Evolutionary conservation across 495 filamentous ascomycete species (phyloP), one percentile per base, ranked within the genome.

Genomic region (Cercophora newfieldiana): DNA sequence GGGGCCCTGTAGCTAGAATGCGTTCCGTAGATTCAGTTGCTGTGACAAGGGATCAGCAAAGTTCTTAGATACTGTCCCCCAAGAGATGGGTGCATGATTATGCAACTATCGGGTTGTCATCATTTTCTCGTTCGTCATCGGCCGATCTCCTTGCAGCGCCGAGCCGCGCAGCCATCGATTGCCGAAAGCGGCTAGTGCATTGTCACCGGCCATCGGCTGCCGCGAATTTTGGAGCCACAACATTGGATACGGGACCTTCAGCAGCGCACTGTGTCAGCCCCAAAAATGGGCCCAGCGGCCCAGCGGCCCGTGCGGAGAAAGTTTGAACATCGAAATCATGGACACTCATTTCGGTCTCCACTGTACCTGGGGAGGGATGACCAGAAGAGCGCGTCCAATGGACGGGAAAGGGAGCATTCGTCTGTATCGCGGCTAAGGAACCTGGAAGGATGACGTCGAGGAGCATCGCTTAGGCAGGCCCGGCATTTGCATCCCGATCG

Each of bases 261-360:
- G n/a, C 53, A 56, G 22, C 53, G 25, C 21, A 56, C 19, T 56
- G 53, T 56, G 19, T 55, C 53, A 16, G 53, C 53, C 53, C 19
- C 25, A 24, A 24, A 16, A 44, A 18, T 7, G 33, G 3, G 18
- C 4, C 18, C 21, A 7, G 18, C 5, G 33, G 7, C 18, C 7
- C 7, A 44, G 5, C 26, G 53, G 53, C 25, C 16, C 53, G 53
- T 56, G 14, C 53, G 19, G 25, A 56, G 53, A 56, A 21, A 12
- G 25, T 24, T 33, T 59, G 7, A n/a, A 59, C 56, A 59, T 53
- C 19, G 26, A 54, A 63, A 63, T 28, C 44, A 12, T 63, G 37
- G 61, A 63, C 37, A 16, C 37, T 8, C 37, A 44, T 54, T 63
- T 63, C 61, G 49, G 47, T 55, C 61, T 24, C 48, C 33, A 63